phyloP scores from a whole-genome alignment of 345 rosid species.

The Aquilaria malaccensis region DNA sequence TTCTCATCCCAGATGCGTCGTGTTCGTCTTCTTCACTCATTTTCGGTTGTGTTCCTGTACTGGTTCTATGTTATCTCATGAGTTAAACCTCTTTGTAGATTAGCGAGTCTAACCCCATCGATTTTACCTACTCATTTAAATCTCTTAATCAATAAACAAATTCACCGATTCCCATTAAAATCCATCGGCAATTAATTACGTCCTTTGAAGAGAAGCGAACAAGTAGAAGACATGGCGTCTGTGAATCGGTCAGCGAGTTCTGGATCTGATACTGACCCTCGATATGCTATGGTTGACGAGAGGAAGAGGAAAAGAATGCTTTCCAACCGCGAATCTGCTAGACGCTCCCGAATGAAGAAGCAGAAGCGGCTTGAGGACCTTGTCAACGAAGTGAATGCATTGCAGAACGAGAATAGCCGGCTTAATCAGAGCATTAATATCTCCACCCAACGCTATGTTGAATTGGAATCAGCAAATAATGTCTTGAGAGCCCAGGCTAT shows the following conservation, averaged over 20 bases:
- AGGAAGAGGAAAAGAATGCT: conserved; percentile 86
- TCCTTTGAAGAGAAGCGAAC: too few relatives aligned
- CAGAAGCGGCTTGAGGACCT: conserved; percentile 64
- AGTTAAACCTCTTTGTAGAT: conserved; percentile 16
- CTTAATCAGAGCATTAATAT: conserved; percentile 29
- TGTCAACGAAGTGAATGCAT: conserved; percentile 33
- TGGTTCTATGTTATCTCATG: conserved; percentile 85
- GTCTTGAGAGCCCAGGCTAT: conserved; percentile 57
- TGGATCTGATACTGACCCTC: conserved; percentile 62
- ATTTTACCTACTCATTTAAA: conserved; percentile 10
- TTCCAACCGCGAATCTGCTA: conserved; percentile 89
- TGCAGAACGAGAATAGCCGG: conserved; percentile 43
- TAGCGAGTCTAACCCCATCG: not conserved
- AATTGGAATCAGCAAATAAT: conserved; percentile 57
- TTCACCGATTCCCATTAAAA: not conserved
- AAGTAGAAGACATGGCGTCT: conserved; percentile 24
- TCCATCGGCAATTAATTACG: not conserved
- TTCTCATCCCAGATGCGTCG: conserved; percentile 54
- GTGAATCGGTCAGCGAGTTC: conserved; percentile 41
- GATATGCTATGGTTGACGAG: conserved; percentile 39
- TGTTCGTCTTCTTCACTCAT: conserved; percentile 73
- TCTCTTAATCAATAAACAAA: not conserved
- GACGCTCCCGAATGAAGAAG: conserved; percentile 77
- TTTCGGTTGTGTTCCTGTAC: conserved; percentile 89
- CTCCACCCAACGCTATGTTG: conserved; percentile 22